Base-by-base conservation (phyloP, 164 flowering plant genomes). In the Vitis cinerea region DNA sequence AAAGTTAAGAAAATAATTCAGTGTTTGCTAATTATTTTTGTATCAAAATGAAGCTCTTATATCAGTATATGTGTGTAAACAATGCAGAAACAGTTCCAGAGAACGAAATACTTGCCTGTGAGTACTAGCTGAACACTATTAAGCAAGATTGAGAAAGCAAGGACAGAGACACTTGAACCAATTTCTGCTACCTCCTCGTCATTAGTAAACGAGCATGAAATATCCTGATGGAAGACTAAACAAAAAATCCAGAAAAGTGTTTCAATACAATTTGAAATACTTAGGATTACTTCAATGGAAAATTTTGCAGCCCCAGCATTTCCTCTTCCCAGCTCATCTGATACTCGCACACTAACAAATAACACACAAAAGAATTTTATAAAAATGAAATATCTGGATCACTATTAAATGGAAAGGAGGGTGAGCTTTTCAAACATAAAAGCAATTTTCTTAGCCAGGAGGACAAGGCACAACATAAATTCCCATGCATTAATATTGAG, bases 271-370 rank as follows among this genome's bases (percentile, higher is more conserved):
- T 27, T 29, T 3, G 78, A 63, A 8, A 72, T 69, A 1, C 10
- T 2, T 1, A 75, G 13, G 10, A 62, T 55, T 4, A 74, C 74
- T 59, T 67, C 60, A 7, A 75, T 72, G 16, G 83, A 50, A 29
- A 77, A 80, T 10, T 61, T 77, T 16, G 73, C 74, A 19, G 78
- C 77, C 15, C 68, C 63, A 4, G 79, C 78, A 56, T 69, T 51
- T 51, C 79, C 81, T 61, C 54, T 74, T n/a, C 78, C 83, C 37
- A 77, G n/a, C 31, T 80, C 83, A 70, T 80, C 77, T 48, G 83
- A 48, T 9, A 78, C 74, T 8, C 81, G 50, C n/a, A 80, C 81
- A 56, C 81, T 75, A 68, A 15, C 16, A 3, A 56, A 16, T 4
- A 59, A 12, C 16, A 49, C 16, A 56, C 7, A 6, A 29, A 29